Conservation (phyloP, 768 basidiomycete genomes). For the Krasilnikovozyma curviuscula region DNA sequence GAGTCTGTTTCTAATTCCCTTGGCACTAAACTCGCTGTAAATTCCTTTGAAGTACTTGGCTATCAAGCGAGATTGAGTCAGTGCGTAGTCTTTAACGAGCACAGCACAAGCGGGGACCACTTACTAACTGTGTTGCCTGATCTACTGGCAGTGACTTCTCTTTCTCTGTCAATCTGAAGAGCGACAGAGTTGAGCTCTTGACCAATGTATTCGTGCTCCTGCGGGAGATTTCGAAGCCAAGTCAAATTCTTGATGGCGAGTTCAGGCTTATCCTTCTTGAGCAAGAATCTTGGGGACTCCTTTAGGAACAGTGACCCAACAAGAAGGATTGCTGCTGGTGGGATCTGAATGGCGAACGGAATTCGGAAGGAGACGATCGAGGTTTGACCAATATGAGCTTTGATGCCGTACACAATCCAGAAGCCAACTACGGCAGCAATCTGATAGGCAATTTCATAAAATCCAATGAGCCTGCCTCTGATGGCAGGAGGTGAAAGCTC, state of each 20-base stretch:
- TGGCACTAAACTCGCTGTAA: not conserved
- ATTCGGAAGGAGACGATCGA: slow-evolving; percentile 20
- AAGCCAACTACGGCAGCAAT: slow-evolving; percentile 14
- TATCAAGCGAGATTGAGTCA: too few species aligned
- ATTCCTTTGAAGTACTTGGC: slow-evolving; percentile 3
- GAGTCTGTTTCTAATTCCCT: slow-evolving; percentile 4
- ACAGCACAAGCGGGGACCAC: too few species aligned
- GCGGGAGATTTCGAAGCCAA: slow-evolving; percentile 22
- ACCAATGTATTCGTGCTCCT: slow-evolving; percentile 20
- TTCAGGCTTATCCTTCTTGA: slow-evolving; percentile 17
- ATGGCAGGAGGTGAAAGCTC: slow-evolving; percentile 17
- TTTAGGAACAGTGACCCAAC: slow-evolving; percentile 18
- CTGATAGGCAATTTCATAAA: slow-evolving; percentile 17
- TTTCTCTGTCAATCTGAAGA: not conserved
- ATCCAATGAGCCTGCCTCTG: slow-evolving; percentile 18
- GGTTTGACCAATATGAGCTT: slow-evolving; percentile 7
- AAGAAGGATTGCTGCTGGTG: slow-evolving; percentile 16
- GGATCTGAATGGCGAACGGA: slow-evolving; percentile 25
- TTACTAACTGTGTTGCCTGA: too few species aligned
- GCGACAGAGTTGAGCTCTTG: slow-evolving; percentile 15
- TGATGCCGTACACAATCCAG: slow-evolving; percentile 21
- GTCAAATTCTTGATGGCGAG: slow-evolving; percentile 22
- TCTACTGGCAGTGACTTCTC: too few species aligned
- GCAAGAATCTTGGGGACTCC: slow-evolving; percentile 25
- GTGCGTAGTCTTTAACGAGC: slow-evolving; percentile 2